Base-by-base conservation (phyloP, 495 filamentous ascomycete species). In the Filosporella fistucella region DNA sequence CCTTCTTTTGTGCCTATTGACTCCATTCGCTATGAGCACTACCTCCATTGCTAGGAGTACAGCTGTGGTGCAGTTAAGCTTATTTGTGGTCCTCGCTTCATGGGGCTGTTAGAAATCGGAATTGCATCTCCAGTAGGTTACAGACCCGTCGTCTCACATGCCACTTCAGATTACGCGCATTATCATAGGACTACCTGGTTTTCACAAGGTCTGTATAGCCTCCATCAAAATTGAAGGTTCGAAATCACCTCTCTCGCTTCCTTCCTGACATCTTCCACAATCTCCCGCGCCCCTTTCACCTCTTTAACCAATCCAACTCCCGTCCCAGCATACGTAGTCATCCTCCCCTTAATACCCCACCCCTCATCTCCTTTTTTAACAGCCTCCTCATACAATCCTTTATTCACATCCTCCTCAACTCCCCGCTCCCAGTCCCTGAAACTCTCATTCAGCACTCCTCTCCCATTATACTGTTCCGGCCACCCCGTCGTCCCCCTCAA, bases 321-420 rank as follows among this genome's bases (percentile, higher is more conserved):
- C 5, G 69, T 69, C 0, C 73, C 71, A 16, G 83, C 84, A 70
- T 88, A 91, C n/a, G 83, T 84, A 4, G 84, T 81, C 52, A 86
- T 64, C 59, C 85, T 68, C 4, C 80, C 81, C 37, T 56, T 23
- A 18, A 76, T 68, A 0, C 81, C 81, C 82, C 84, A 85, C 20
- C 75, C 82, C 1, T 43, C 65, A 63, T 84, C 77, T 0, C 77
- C 53, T 17, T 37, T 10, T 26, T 49, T 36, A 49, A 51, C 22
- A 3, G 76, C 75, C 42, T 78, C 67, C 32, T 81, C 70, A 60
- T 90, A 85, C 22, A 69, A 61, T 38, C 57, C 64, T 57, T 76
- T 80, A 25, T 85, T 72, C 49, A 84, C 76, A 1, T 79, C 76
- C 51, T 81, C 75, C 2, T 55, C 38, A 45, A 70, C 64, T 0